Percentiles rank a stretch among this genome's conserved stretches.
Conservation (phyloP, 2,329 filamentous ascomycete genomes). For the Fusarium continuum region DNA sequence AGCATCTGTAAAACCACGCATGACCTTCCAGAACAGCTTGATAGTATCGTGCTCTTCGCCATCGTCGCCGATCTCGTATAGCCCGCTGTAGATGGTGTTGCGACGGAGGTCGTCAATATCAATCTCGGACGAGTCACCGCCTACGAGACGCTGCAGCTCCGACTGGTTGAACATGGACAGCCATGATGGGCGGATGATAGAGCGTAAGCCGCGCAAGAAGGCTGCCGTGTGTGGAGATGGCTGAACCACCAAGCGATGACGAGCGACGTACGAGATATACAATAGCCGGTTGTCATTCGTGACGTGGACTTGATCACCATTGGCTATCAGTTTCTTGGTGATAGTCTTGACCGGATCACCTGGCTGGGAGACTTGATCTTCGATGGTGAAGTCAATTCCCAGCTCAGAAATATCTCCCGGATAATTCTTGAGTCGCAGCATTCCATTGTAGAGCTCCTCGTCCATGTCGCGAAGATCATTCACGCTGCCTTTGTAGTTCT, state of each 20-base stretch:
- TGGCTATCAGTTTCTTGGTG: slow-evolving; percentile 78
- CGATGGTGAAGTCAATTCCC: slow-evolving; percentile 87
- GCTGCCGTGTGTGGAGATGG: slow-evolving; percentile 83
- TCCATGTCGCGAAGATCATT: slow-evolving; percentile 95
- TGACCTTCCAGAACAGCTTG: slow-evolving; percentile 89
- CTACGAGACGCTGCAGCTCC: slow-evolving; percentile 92
- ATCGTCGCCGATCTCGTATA: slow-evolving; percentile 92
- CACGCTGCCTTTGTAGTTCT: slow-evolving; percentile 87
- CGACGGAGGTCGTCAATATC: slow-evolving; percentile 84
- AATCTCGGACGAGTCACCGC: slow-evolving; percentile 85
- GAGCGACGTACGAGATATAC: slow-evolving; percentile 93
- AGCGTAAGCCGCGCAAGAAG: slow-evolving; percentile 84
- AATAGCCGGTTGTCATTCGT: slow-evolving; percentile 92
- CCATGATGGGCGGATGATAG: slow-evolving; percentile 92
- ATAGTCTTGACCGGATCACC: slow-evolving; percentile 65
- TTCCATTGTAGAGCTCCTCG: slow-evolving; percentile 86
- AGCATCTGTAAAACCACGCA: slow-evolving; percentile 77
- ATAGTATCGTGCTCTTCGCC: slow-evolving; percentile 85
- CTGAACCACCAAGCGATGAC: slow-evolving; percentile 85
- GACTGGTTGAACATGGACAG: slow-evolving; percentile 98
- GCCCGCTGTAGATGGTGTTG: slow-evolving; percentile 87
- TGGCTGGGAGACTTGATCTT: slow-evolving; percentile 68
- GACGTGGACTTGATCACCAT: slow-evolving; percentile 79
- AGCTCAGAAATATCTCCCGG: slow-evolving; percentile 76
- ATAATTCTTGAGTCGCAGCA: slow-evolving; percentile 86